phyloP scores from a whole-genome alignment of 371 early-diverging fungal genomes.

The Mycotypha africana region DNA sequence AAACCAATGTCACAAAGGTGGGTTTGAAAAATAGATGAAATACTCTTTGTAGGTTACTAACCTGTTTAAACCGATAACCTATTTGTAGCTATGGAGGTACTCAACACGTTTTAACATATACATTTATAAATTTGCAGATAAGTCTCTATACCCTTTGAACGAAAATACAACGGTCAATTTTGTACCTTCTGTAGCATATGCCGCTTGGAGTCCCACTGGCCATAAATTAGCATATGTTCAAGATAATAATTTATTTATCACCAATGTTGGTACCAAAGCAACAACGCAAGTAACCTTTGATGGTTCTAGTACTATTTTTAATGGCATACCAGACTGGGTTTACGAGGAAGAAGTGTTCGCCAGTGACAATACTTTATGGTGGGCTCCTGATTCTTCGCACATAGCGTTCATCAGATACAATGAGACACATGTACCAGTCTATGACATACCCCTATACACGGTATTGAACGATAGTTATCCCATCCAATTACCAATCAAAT shows the following conservation, averaged over 20 bases:
- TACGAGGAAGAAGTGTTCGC: constrained; percentile 94
- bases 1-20: constrained; percentile 54
- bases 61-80: background rate
- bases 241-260: constrained; percentile 82
- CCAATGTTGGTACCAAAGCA: constrained; percentile 57
- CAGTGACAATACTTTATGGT: constrained; percentile 74
- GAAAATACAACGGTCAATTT: constrained; percentile 24
- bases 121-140: constrained; percentile 60
- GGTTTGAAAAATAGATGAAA: background rate
- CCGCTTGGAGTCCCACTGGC: constrained; percentile 77
- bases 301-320: constrained; percentile 80
- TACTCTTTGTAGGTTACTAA: too few relatives aligned
- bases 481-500: constrained; percentile 65
- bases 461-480: constrained; percentile 61
- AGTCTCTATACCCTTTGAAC: constrained; percentile 56
- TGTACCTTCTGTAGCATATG: constrained; percentile 51
- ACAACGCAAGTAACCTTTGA: constrained; percentile 79
- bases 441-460: constrained; percentile 64
- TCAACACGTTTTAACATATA: constrained; percentile 76
- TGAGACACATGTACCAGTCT: constrained; percentile 80
- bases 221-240: constrained; percentile 82
- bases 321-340: constrained; percentile 97
- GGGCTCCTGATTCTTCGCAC: constrained; percentile 80
- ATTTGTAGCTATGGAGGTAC: constrained; percentile 73
- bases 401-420: constrained; percentile 85